Base-by-base conservation (phyloP, 768 basidiomycete species). In the Phaeotremella fagi region DNA sequence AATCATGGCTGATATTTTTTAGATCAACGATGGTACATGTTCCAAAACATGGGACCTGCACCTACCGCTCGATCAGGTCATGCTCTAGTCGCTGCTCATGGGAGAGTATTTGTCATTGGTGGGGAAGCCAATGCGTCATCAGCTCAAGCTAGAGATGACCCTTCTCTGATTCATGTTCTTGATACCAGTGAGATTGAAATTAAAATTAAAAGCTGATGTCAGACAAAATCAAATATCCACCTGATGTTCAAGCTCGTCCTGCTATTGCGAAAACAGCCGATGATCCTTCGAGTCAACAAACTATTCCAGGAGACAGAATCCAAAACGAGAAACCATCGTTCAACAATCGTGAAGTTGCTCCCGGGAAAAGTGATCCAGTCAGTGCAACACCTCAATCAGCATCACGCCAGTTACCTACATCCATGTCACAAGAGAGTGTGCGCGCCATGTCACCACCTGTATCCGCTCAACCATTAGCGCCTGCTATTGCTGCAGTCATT, bases 1-100 rank as follows among this genome's bases (percentile, higher is more conserved):
- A 46, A 51, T 49, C 44, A 48, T 20, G 20, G 22, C 38, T 41
- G 38, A 41, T 20, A 22, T 18, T 9, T n/a, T 9, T 41, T 71
- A 97, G 94, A 91, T 75, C 88, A 90, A 68, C 81, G 95, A 63
- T 99, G 95, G 95, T 99, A 92, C 77, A 98, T 92, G 90, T 99
- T 99, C 79, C 91, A 97, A 75, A 95, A 97, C 70, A 99, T 99
- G 95, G 95, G 95, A 0, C 94, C 94, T 16, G 82, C 89, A 15
- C 95, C 95, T 0, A 85, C 80, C 35, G 88, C 90, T 2, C 82
- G 95, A 45, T 92, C 90, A 7, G 95, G 95, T 1, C 95, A 99
- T 75, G 88, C 94, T n/a, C 94, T 99, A 91, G 90, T 92, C 5
- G 84, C 89, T 12, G 85, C 87, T 70, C 64, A 63, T 27, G 90